Evolutionary conservation across 352 stramenopile species (phyloP), one percentile per base, ranked within the genome.

Genomic region (Phytophthora tubulina): DNA sequence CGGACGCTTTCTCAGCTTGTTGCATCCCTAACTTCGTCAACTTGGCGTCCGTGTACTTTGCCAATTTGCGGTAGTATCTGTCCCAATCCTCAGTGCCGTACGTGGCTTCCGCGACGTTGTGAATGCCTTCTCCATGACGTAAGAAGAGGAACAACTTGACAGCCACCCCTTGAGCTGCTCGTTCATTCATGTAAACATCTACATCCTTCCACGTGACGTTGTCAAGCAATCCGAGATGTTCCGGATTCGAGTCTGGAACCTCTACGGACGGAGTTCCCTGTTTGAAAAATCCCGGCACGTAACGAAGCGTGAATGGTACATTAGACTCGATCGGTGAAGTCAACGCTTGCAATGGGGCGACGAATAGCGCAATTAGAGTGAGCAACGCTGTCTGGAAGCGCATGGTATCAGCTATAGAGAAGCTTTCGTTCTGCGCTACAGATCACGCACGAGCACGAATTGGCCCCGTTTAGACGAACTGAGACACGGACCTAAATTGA

Each of bases 211-310:
- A 82, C 11, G 67, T 68, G 49, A 73, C 65, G 52, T 70, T 75
- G 32, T 71, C 33, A 0, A 75, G 50, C 4, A 82, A 64, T 35
- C 75, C 75, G 31, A 82, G 57, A 27, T 68, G 68, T n/a, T 63
- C 51, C 0, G 71, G 71, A 30, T 73, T 67, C 5, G 56, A 35
- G 10, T 36, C 8, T 6, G 67, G 55, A 0, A 63, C 10, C 7
- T 55, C 53, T 6, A 53, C 49, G 4, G 58, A 75, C 35, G 46
- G 42, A 8, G 65, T 75, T 7, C 71, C 70, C 27, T 81, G 74
- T 14, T 74, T 73, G 63, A 81, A 79, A 66, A 76, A 81, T 48
- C 74, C 70, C 4, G 74, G 74, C 6, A 81, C 71, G 42, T 75
- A 78, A 7, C 74, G 74, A 17, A 81, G 66, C 31, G 70, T 50